Conservation (phyloP, 495 filamentous ascomycete species). For the Jackrogersella multiformis region DNA sequence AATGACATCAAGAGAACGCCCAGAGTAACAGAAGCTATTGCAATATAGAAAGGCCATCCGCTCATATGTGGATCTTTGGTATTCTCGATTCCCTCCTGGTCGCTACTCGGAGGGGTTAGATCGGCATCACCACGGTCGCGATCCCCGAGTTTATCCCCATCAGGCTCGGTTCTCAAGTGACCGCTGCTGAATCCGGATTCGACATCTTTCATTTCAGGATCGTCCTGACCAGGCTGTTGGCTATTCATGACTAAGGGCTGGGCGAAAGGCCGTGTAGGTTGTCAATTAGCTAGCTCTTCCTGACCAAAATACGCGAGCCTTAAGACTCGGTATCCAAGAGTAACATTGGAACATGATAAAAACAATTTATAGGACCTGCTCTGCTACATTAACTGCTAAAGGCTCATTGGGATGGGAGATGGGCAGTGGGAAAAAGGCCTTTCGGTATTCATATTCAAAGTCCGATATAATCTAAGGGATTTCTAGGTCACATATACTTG, state of each 20-base stretch:
- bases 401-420: slow-evolving; percentile 5
- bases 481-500: no score
- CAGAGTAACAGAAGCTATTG: slow-evolving; percentile 27
- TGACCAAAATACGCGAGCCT: slow-evolving; percentile 6
- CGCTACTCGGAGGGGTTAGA: neutral
- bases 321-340: neutral
- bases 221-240: neutral
- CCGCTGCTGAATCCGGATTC: slow-evolving; percentile 5
- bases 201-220: slow-evolving; percentile 2
- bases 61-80: neutral
- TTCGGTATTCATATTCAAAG: slow-evolving; percentile 24
- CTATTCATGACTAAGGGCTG: slow-evolving; percentile 10
- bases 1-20: slow-evolving; percentile 28
- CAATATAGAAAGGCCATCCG: slow-evolving; percentile 17
- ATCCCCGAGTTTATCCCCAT: neutral
- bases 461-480: neutral
- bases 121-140: neutral
- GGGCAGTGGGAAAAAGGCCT: neutral
- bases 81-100: slow-evolving; percentile 4
- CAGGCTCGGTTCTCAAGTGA: neutral
- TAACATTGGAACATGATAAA: slow-evolving; percentile 16
- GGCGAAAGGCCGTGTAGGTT: neutral
- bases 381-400: neutral
- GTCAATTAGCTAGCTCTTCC: neutral
- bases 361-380: slow-evolving; percentile 20